Base-by-base conservation (phyloP, 2,329 filamentous ascomycete species). In the Trichothecium sympodiale region DNA sequence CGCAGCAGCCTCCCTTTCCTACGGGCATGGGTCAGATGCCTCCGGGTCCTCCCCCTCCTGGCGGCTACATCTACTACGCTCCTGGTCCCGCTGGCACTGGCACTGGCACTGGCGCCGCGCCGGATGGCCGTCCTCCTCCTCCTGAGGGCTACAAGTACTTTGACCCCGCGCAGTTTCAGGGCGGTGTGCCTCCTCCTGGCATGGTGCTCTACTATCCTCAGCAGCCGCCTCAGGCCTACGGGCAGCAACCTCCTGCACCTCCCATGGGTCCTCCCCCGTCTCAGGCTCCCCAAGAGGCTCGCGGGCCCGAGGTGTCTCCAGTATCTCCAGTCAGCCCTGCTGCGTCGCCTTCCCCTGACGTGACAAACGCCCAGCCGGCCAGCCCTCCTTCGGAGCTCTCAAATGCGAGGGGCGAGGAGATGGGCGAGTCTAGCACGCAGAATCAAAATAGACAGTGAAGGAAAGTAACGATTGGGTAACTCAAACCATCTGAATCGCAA, bases 191-290 rank as follows among this genome's bases (percentile, higher is more conserved):
- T 13, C 33, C 35, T 8, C 32, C 33, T 8, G 32, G 35, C 18
- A 37, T 38, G 32, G 36, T 33, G 35, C 31, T 35, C 32, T 38
- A 38, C 27, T 38, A 37, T 15, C 35, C 35, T 13, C 35, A 37
- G 30, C 29, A 37, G 12, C 35, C 35, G 3, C 35, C 18, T 7
- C 35, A 37, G 25, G 35, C 35, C 7, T 14, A 15, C 10, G 13
- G 18, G n/a, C 10, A 16, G 15, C 30, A 31, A 17, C 29, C 10
- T 12, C 8, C 8, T 14, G 8, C 8, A 8, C 4, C 4, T 30
- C 15, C 15, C 15, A 16, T 18, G n/a, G 30, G n/a, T 5, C 30
- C 30, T 8, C 18, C 30, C 8, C 15, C 30, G n/a, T 12, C 30
- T 12, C 30, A 16, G 29, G 30, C 30, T 16, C 16, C 30, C 4